Percentiles rank a stretch among this genome's conserved stretches.
Conservation (phyloP, 2,329 filamentous ascomycete genomes). For the Beauveria asiatica region DNA sequence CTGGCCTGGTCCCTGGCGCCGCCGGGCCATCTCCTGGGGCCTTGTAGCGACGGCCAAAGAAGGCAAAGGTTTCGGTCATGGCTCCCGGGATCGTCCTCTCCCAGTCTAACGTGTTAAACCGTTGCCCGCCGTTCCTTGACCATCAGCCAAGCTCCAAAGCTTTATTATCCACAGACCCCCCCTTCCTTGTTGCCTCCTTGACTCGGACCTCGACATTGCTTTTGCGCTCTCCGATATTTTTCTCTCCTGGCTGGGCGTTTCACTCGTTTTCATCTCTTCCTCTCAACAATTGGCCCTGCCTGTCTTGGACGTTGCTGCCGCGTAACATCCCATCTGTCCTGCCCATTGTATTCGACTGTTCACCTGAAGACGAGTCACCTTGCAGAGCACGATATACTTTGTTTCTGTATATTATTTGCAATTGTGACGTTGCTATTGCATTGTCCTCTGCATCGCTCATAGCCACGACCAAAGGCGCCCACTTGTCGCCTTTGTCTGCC, state of each 20-base stretch:
- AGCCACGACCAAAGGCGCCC: background rate
- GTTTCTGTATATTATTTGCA: background rate
- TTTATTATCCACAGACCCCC: conserved; percentile 8
- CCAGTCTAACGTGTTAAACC: background rate
- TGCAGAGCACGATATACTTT: background rate
- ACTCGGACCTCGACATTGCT: background rate
- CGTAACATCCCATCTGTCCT: background rate
- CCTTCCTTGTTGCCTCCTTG: background rate
- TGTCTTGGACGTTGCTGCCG: background rate
- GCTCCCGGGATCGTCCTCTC: conserved; percentile 1
- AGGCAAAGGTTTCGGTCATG: background rate
- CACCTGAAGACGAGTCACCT: background rate
- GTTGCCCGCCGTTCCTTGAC: background rate
- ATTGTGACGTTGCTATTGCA: background rate
- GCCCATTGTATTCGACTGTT: background rate
- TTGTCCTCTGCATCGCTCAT: background rate
- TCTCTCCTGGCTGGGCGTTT: background rate
- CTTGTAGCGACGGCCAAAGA: background rate
- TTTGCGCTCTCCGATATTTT: background rate
- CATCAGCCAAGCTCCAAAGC: background rate
- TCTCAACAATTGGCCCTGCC: background rate
- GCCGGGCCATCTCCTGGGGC: conserved; percentile 2
- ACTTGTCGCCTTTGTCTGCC: background rate
- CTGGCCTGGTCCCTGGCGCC: background rate
- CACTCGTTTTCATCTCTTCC: background rate